These are phyloP conservation scores for Russula griseocarnosa DNA, from an alignment of 768 basidiomycete species.

Conservation along the genomic window DNA sequence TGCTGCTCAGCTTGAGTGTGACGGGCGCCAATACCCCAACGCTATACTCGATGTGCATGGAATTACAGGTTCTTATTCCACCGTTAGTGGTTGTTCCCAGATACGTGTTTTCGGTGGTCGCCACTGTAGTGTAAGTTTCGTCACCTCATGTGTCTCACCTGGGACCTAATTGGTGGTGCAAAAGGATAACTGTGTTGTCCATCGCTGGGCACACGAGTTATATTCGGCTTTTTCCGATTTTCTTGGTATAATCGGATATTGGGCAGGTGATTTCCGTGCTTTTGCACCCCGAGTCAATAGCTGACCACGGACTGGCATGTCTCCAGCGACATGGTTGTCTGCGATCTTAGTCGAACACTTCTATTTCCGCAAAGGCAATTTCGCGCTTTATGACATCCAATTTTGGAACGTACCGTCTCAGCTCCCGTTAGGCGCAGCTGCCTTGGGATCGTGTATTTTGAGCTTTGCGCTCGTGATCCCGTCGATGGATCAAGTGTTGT, in stretches of 20 bases:
- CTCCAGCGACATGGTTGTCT: slow-evolving; percentile 42
- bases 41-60: slow-evolving; percentile 76
- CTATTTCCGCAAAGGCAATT: slow-evolving; percentile 52
- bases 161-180: not conserved
- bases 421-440: slow-evolving; percentile 63
- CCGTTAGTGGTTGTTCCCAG: slow-evolving; percentile 55
- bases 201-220: slow-evolving; percentile 67
- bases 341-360: slow-evolving; percentile 65
- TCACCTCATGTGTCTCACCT: not conserved
- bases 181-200: slow-evolving; percentile 59
- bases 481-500: slow-evolving; percentile 70
- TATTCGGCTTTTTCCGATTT: slow-evolving; percentile 60
- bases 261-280: slow-evolving; percentile 31
- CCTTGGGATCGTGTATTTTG: slow-evolving; percentile 47
- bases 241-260: slow-evolving; percentile 57
- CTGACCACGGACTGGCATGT: slow-evolving; percentile 62
- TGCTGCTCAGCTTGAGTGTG: slow-evolving; percentile 70
- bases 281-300: slow-evolving; percentile 12
- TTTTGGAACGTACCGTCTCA: slow-evolving; percentile 51
- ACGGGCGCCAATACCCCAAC: slow-evolving; percentile 78
- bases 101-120: slow-evolving; percentile 64
- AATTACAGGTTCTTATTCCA: slow-evolving; percentile 66
- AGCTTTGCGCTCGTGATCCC: slow-evolving; percentile 58
- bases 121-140: slow-evolving; percentile 57
- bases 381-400: slow-evolving; percentile 45